phyloP scores from a whole-genome alignment of 257 asterid genomes.

The Jasminum sambac region DNA sequence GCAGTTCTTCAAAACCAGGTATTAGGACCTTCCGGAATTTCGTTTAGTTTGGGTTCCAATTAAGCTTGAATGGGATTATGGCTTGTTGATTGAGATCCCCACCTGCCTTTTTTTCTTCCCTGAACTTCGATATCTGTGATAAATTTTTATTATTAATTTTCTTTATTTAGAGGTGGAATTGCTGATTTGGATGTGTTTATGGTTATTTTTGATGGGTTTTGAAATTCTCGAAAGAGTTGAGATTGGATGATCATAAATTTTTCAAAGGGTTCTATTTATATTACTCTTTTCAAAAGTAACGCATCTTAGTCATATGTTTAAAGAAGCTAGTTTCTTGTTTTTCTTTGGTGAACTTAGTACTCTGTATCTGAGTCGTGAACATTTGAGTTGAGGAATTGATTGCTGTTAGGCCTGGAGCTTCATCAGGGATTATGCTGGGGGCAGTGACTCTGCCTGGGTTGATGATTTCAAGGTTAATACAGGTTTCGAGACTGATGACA shows the following conservation, averaged over 20 bases:
- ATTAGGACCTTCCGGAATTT: not conserved
- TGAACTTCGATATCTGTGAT: not conserved
- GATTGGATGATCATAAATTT: not conserved
- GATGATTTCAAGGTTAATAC: conserved; percentile 74
- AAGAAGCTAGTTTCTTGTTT: no score
- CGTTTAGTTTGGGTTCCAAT: conserved; percentile 3
- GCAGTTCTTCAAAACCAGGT: conserved; percentile 65
- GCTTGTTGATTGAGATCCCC: not conserved
- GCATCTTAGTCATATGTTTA: no score
- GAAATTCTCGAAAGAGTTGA: not conserved
- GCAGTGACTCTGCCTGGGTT: conserved; percentile 85
- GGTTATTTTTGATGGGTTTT: not conserved
- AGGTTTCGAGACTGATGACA: conserved; percentile 53
- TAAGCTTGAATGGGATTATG: conserved; percentile 11
- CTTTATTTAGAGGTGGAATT: not conserved
- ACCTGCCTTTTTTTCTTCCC: conserved; percentile 13
- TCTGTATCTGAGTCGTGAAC: not conserved
- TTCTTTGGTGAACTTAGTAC: not conserved
- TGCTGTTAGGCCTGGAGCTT: conserved; percentile 72
- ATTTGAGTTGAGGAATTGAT: conserved; percentile 8
- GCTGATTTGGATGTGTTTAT: not conserved
- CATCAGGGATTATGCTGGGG: conserved; percentile 86
- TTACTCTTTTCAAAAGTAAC: no score
- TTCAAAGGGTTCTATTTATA: no score
- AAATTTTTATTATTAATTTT: not conserved